phyloP scores from a whole-genome alignment of 805 yeast genomes.

The Wickerhamomyces bisporus region DNA sequence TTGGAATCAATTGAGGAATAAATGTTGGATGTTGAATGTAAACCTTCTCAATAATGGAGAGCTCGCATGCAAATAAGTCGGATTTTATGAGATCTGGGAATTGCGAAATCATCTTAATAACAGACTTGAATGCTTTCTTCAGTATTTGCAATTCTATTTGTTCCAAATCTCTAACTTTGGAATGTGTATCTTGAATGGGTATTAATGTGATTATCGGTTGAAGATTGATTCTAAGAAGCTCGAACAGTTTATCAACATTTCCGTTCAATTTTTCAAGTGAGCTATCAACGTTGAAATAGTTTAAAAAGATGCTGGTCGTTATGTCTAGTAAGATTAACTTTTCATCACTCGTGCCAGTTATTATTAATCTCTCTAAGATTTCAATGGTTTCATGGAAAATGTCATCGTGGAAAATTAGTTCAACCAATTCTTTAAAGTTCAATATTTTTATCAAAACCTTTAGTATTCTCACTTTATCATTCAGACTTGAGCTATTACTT shows the following conservation, averaged over 20 bases:
- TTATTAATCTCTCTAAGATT: slow-evolving; percentile 63
- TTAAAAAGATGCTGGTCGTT: slow-evolving; percentile 47
- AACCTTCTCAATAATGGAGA: slow-evolving; percentile 45
- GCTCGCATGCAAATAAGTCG: slow-evolving; percentile 68
- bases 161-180: slow-evolving; percentile 12
- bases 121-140: slow-evolving; percentile 43
- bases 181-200: slow-evolving; percentile 50
- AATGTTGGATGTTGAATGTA: slow-evolving; percentile 24
- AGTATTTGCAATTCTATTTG: slow-evolving; percentile 34
- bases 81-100: slow-evolving; percentile 65
- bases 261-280: slow-evolving; percentile 39
- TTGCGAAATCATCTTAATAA: slow-evolving; percentile 56
- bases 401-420: slow-evolving; percentile 56
- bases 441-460: slow-evolving; percentile 53
- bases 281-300: slow-evolving; percentile 31
- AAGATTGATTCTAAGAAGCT: slow-evolving; percentile 65
- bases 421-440: slow-evolving; percentile 49
- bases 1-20: slow-evolving; percentile 47
- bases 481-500: slow-evolving; percentile 27
- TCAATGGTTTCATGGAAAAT: slow-evolving; percentile 75
- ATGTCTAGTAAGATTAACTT: slow-evolving; percentile 48
- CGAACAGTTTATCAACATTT: slow-evolving; percentile 77
- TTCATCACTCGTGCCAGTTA: slow-evolving; percentile 47
- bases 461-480: slow-evolving; percentile 31
- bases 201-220: slow-evolving; percentile 54